A percentile compares a stretch with the other conserved stretches of the same genome.
phyloP scores from a whole-genome alignment of 768 basidiomycete genomes.

The Auriscalpium microsporum region DNA sequence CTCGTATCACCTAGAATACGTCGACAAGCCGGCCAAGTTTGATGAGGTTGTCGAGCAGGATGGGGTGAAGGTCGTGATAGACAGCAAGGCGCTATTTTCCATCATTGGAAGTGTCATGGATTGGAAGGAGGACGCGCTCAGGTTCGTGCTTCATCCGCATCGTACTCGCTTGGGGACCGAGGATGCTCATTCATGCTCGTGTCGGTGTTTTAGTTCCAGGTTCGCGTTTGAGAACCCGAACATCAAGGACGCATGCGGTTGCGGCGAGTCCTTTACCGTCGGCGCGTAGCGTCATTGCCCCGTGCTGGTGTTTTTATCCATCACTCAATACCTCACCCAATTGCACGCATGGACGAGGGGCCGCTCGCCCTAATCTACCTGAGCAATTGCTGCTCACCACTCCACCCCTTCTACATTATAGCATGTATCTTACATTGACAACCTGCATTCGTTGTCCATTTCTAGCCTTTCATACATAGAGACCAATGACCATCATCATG shows the following conservation, averaged over 20 bases:
- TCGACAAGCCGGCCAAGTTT: slow-evolving; percentile 81
- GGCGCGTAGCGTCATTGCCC: slow-evolving; percentile 15
- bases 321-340: no score
- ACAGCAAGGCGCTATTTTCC: slow-evolving; percentile 93
- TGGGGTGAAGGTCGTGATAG: slow-evolving; percentile 87
- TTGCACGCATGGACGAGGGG: no score
- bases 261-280: slow-evolving; percentile 86
- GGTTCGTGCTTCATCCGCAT: slow-evolving; percentile 38
- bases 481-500: no score
- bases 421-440: no score
- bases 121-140: slow-evolving; percentile 89
- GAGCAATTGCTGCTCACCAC: no score
- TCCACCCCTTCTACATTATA: no score
- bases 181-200: slow-evolving; percentile 2
- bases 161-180: neutral
- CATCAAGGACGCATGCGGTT: slow-evolving; percentile 90
- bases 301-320: neutral
- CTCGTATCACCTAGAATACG: slow-evolving; percentile 91
- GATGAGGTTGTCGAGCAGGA: slow-evolving; percentile 97
- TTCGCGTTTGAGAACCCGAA: slow-evolving; percentile 88
- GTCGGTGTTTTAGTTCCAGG: slow-evolving; percentile 45
- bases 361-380: no score
- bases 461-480: no score
- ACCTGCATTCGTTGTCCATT: no score
- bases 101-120: slow-evolving; percentile 99